phyloP scores from a whole-genome alignment of 495 filamentous ascomycete species.

The Jackrogersella minutella region DNA sequence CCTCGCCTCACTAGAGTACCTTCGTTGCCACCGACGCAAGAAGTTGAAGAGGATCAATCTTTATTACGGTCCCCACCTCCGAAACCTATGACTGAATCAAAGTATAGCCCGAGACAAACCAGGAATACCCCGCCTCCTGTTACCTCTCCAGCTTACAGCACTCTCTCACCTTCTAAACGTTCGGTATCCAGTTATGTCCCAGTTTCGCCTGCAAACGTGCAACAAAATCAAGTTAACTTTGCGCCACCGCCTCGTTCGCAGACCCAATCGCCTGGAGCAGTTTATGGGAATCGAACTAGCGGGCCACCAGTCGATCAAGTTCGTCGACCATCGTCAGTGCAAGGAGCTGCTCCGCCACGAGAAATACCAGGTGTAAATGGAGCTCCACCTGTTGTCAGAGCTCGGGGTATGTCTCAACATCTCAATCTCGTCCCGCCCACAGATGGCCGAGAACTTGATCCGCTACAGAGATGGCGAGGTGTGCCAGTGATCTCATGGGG shows the following conservation, averaged over 20 bases:
- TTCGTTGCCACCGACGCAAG: slow-evolving; percentile 61
- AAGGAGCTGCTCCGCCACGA: slow-evolving; percentile 61
- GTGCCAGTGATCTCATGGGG: slow-evolving; percentile 87
- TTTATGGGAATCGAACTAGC: slow-evolving; percentile 59
- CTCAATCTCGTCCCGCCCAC: slow-evolving; percentile 65
- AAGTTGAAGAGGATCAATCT: slow-evolving; percentile 61
- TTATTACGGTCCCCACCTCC: slow-evolving; percentile 38
- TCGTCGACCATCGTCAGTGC: slow-evolving; percentile 74
- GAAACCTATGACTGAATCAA: slow-evolving; percentile 41
- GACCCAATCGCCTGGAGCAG: slow-evolving; percentile 81
- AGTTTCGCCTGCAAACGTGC: slow-evolving; percentile 40
- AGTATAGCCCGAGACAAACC: slow-evolving; percentile 43
- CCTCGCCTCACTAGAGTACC: slow-evolving; percentile 53
- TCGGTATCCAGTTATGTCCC: slow-evolving; percentile 56
- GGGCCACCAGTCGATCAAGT: slow-evolving; percentile 60
- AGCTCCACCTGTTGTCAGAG: slow-evolving; percentile 28
- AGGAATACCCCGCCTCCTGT: slow-evolving; percentile 57
- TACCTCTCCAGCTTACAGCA: slow-evolving; percentile 42
- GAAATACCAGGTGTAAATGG: slow-evolving; percentile 45
- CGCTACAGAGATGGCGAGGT: slow-evolving; percentile 88
- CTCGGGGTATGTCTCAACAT: slow-evolving; percentile 52
- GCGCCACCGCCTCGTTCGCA: slow-evolving; percentile 76
- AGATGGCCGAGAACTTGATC: slow-evolving; percentile 82
- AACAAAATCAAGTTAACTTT: slow-evolving; percentile 50
- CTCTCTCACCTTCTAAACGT: slow-evolving; percentile 64